A percentile compares a stretch with the other conserved stretches of the same genome.
phyloP scores from a whole-genome alignment of 2,329 filamentous ascomycete species.

The Neoscytalidium dimidiatum region DNA sequence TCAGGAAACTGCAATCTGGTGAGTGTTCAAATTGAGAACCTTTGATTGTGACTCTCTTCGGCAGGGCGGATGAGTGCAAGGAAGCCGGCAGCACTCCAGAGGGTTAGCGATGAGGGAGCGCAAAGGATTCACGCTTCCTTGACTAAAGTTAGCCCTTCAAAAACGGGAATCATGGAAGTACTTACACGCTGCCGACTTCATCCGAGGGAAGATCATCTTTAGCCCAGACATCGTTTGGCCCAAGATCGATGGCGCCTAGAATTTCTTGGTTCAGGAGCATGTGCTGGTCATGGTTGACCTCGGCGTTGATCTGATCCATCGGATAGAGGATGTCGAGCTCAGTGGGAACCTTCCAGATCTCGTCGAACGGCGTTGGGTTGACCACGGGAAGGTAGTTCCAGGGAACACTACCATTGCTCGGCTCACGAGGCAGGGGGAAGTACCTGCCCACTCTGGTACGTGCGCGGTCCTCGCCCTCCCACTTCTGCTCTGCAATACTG shows the following conservation, averaged over 20 bases:
- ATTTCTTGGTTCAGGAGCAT: slow-evolving; percentile 20
- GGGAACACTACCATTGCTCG: slow-evolving; percentile 39
- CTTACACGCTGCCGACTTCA: neutral
- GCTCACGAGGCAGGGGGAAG: slow-evolving; percentile 45
- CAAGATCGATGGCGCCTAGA: slow-evolving; percentile 21
- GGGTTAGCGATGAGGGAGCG: neutral
- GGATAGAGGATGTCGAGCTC: slow-evolving; percentile 41
- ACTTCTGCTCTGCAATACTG: slow-evolving; percentile 43
- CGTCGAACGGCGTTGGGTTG: slow-evolving; percentile 41
- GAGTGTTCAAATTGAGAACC: neutral
- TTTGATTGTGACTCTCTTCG: neutral
- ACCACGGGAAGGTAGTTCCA: slow-evolving; percentile 45
- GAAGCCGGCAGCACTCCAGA: neutral
- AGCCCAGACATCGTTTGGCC: slow-evolving; percentile 3
- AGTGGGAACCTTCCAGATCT: slow-evolving; percentile 36
- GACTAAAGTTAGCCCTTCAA: neutral
- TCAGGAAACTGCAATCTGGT: neutral
- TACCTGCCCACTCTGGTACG: slow-evolving; percentile 46
- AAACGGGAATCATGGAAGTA: neutral
- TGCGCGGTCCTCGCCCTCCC: slow-evolving; percentile 50
- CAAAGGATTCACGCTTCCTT: neutral
- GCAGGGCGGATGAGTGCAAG: neutral
- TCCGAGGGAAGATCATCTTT: neutral
- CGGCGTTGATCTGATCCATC: slow-evolving; percentile 32
- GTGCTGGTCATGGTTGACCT: slow-evolving; percentile 18